phyloP scores from a whole-genome alignment of 345 rosid species.

The Luvunga scandens region DNA sequence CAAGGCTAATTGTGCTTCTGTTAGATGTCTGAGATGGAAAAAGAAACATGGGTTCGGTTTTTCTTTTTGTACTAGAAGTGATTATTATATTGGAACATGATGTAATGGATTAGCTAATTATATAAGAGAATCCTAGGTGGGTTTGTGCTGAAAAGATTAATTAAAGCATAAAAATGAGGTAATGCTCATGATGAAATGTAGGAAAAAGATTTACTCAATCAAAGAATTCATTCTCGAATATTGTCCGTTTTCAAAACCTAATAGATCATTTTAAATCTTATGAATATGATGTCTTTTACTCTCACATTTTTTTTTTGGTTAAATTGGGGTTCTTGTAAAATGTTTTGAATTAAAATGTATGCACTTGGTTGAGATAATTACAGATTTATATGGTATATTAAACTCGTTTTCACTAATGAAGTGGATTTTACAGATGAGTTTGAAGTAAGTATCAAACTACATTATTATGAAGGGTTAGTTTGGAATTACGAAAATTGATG shows the following conservation, averaged over 20 bases:
- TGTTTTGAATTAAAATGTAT: background rate
- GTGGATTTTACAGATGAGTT: too few relatives aligned
- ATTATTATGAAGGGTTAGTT: too few relatives aligned
- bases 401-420: too few relatives aligned
- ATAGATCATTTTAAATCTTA: too few relatives aligned
- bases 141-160: background rate
- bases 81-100: background rate
- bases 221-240: background rate
- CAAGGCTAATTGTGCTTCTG: background rate
- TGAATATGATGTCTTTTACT: background rate
- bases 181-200: background rate
- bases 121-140: conserved; percentile 5
- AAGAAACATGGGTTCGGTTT: background rate
- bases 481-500: too few relatives aligned
- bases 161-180: background rate
- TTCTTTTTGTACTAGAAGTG: background rate
- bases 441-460: too few relatives aligned
- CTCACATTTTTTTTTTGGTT: background rate
- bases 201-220: background rate
- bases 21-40: background rate
- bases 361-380: too few relatives aligned
- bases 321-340: background rate
- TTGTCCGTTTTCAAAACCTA: background rate
- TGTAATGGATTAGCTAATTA: conserved; percentile 6
- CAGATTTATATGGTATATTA: too few relatives aligned